Evolutionary conservation across 1,284 basidiomycete species (phyloP).

Genomic region (Inonotus hispidus): DNA sequence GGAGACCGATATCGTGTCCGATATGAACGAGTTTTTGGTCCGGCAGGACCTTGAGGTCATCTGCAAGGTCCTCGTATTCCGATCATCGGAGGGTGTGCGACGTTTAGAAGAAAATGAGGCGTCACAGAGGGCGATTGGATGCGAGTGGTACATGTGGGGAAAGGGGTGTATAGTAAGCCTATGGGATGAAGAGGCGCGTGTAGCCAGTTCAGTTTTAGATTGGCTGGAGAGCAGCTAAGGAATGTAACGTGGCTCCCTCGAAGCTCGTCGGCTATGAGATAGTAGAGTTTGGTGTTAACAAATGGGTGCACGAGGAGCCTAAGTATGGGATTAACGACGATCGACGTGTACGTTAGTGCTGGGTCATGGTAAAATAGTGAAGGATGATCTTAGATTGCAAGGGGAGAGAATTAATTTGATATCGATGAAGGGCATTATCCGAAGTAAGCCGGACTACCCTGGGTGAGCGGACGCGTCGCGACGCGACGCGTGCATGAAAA

Average conservation of each 20-base stretch:
- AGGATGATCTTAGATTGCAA: not conserved
- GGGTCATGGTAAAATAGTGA: too few species aligned
- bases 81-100: conserved; percentile 19
- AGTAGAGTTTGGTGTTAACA: conserved; percentile 9
- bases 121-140: not conserved
- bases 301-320: not conserved
- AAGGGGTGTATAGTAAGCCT: conserved; percentile 31
- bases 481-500: not conserved
- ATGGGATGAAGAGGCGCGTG: conserved; percentile 46
- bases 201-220: conserved; percentile 44
- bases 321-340: not conserved
- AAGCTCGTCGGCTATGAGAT: not conserved
- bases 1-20: conserved; percentile 34
- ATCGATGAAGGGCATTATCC: not conserved
- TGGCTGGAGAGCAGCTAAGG: conserved; percentile 1
- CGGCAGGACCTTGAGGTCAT: conserved; percentile 30
- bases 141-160: conserved; percentile 31
- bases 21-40: conserved; percentile 43
- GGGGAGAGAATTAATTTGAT: not conserved
- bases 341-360: not conserved
- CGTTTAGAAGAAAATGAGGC: conserved; percentile 22
- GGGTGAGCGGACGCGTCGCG: not conserved
- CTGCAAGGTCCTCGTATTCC: conserved; percentile 27
- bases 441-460: too few species aligned
- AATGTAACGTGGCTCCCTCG: not conserved